A percentile compares a stretch with the other conserved stretches of the same genome.
phyloP scores from a whole-genome alignment of 176 grass and related monocot species.

The Luzula sylvatica region DNA sequence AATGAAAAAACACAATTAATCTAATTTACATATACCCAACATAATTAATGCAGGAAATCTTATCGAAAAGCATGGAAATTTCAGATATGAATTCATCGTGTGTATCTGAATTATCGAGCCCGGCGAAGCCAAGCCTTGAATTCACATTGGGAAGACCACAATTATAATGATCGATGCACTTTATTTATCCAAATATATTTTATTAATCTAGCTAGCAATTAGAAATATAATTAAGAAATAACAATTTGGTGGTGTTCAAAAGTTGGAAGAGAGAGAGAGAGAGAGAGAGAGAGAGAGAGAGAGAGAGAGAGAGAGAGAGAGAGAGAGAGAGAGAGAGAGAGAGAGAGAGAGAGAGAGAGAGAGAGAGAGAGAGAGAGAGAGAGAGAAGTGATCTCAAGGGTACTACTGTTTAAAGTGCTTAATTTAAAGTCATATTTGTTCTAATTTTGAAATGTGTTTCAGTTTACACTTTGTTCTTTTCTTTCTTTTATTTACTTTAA shows the following conservation, averaged over 20 bases:
- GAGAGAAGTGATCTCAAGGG: not conserved
- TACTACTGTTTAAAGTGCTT: no score
- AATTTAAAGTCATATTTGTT: constrained; percentile 4
- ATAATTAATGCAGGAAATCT: constrained; percentile 15
- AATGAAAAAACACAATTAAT: no score
- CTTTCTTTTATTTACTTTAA: constrained; percentile 19
- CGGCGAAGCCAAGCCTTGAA: constrained; percentile 40
- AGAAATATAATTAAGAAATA: not conserved
- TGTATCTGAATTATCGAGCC: constrained; percentile 35
- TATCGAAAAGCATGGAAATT: constrained; percentile 34
- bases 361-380: not conserved
- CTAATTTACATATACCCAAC: no score
- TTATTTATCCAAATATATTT: not conserved
- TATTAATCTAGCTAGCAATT: constrained; percentile 9
- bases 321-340: no score
- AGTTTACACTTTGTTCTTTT: not conserved
- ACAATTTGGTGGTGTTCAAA: constrained; percentile 7
- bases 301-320: not conserved
- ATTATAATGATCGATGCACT: constrained; percentile 4
- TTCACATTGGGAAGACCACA: constrained; percentile 36
- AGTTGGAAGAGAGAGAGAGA: constrained; percentile 8
- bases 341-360: no score
- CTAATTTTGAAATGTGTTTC: constrained; percentile 4
- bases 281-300: not conserved
- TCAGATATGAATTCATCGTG: constrained; percentile 38